These are phyloP conservation scores for Aspergillus leporis DNA, from an alignment of 495 filamentous ascomycete species.

Conservation along the genomic window DNA sequence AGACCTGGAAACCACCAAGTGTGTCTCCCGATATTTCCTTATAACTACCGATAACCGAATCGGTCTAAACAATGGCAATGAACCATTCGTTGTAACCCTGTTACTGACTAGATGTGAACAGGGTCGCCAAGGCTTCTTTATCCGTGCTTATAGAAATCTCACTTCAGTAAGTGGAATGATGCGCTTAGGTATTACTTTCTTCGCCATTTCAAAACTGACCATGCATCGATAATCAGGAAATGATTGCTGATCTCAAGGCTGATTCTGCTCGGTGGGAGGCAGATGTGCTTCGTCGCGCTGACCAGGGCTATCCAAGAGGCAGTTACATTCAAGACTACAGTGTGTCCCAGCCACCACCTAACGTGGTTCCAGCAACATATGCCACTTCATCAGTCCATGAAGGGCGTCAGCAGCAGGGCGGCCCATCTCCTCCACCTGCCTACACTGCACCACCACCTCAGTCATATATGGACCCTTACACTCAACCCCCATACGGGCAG, in stretches of 20 bases:
- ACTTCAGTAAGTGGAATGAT: slow-evolving; percentile 66
- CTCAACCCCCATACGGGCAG: slow-evolving; percentile 36
- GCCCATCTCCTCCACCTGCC: slow-evolving; percentile 41
- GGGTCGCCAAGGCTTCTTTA: slow-evolving; percentile 76
- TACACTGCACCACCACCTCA: slow-evolving; percentile 41
- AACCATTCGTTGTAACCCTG: slow-evolving; percentile 5
- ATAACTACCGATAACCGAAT: slow-evolving; percentile 11
- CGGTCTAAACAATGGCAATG: slow-evolving; percentile 2
- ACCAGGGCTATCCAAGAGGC: slow-evolving; percentile 48
- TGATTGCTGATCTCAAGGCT: slow-evolving; percentile 82
- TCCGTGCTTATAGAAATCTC: slow-evolving; percentile 83
- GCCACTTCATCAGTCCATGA: slow-evolving; percentile 37
- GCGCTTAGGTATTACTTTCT: background rate
- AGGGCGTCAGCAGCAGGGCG: slow-evolving; percentile 37
- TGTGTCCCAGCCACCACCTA: slow-evolving; percentile 41
- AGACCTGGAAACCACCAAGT: slow-evolving; percentile 83
- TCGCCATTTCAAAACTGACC: slow-evolving; percentile 23
- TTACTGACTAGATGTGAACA: slow-evolving; percentile 45
- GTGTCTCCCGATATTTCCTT: slow-evolving; percentile 35
- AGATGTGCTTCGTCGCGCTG: slow-evolving; percentile 57
- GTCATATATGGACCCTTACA: slow-evolving; percentile 40
- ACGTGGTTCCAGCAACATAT: slow-evolving; percentile 38
- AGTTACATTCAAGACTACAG: slow-evolving; percentile 48
- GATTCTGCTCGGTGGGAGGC: slow-evolving; percentile 81
- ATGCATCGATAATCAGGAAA: slow-evolving; percentile 58